Percentiles rank a stretch among this genome's conserved stretches.
Evolutionary conservation across 176 grass and related monocot species (phyloP).

Genomic region (Themeda triandra): DNA sequence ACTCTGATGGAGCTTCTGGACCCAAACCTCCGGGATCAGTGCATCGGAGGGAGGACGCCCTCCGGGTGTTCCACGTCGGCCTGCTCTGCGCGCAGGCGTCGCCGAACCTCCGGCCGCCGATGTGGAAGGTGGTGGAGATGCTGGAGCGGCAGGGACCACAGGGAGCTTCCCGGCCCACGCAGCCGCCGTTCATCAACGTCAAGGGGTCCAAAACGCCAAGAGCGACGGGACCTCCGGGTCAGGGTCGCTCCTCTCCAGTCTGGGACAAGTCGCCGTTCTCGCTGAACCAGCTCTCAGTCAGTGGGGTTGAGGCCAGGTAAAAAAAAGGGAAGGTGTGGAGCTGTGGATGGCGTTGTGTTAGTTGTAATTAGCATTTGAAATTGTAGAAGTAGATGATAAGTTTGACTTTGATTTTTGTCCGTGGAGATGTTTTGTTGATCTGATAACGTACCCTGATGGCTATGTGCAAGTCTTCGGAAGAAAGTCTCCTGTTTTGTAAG

Average conservation of each 20-base stretch:
- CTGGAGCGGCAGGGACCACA: constrained; percentile 27
- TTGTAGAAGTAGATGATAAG: not conserved
- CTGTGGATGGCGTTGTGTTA: not conserved
- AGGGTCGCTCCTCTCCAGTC: not conserved
- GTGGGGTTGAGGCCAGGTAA: constrained; percentile 45
- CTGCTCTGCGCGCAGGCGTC: constrained; percentile 56
- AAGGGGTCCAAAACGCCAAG: constrained; percentile 36
- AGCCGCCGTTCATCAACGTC: constrained; percentile 63
- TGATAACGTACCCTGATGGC: not conserved
- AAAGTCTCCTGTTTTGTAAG: not conserved
- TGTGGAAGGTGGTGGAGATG: constrained; percentile 86
- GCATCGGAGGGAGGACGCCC: constrained; percentile 43
- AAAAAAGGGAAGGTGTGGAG: not conserved
- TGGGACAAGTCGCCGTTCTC: constrained; percentile 47
- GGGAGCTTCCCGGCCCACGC: constrained; percentile 30
- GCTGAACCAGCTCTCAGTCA: constrained; percentile 55
- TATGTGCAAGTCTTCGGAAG: not conserved
- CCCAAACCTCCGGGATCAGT: constrained; percentile 43
- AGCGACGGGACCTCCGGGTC: constrained; percentile 30
- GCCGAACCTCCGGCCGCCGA: constrained; percentile 60
- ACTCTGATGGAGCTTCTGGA: constrained; percentile 65
- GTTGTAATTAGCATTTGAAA: too few species aligned
- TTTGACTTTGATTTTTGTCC: not conserved
- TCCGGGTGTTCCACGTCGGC: constrained; percentile 63
- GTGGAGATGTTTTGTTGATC: not conserved